Evolutionary conservation across 257 asterid species (phyloP).

Genomic region (Paraleonurus japonicus): DNA sequence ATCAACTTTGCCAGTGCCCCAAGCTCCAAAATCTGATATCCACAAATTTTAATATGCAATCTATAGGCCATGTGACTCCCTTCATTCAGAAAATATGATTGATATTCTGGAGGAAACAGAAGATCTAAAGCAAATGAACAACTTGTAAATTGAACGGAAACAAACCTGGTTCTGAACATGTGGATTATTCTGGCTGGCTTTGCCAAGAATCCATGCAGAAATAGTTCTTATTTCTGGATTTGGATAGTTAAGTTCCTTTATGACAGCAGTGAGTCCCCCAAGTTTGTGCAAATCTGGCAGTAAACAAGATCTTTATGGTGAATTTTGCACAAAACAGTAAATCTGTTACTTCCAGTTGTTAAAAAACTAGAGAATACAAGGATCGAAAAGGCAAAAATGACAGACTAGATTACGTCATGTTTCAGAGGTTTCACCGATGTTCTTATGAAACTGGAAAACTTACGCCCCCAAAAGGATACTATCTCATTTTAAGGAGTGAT

Average conservation of each 20-base stretch:
- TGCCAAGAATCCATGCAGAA: constrained; percentile 82
- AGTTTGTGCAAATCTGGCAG: constrained; percentile 71
- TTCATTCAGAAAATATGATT: background rate
- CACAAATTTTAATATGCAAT: constrained; percentile 24
- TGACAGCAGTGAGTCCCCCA: constrained; percentile 62
- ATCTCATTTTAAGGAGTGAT: background rate
- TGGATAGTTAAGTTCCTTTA: constrained; percentile 49
- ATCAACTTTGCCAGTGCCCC: constrained; percentile 58
- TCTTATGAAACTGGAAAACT: background rate
- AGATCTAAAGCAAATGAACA: background rate
- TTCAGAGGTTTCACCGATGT: background rate
- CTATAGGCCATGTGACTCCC: constrained; percentile 8
- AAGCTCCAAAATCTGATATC: constrained; percentile 66
- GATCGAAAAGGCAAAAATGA: background rate
- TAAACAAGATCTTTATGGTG: background rate
- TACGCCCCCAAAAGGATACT: background rate
- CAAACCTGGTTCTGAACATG: constrained; percentile 77
- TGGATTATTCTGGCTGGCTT: constrained; percentile 87
- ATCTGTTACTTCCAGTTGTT: background rate
- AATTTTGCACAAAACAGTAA: background rate
- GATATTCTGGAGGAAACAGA: background rate
- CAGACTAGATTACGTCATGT: background rate
- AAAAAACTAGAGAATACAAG: background rate
- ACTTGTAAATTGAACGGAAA: constrained; percentile 17
- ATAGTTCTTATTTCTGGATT: constrained; percentile 56